Percentiles rank a stretch among this genome's conserved stretches.
phyloP scores from a whole-genome alignment of 257 asterid genomes.

The Ocimum tenuiflorum region DNA sequence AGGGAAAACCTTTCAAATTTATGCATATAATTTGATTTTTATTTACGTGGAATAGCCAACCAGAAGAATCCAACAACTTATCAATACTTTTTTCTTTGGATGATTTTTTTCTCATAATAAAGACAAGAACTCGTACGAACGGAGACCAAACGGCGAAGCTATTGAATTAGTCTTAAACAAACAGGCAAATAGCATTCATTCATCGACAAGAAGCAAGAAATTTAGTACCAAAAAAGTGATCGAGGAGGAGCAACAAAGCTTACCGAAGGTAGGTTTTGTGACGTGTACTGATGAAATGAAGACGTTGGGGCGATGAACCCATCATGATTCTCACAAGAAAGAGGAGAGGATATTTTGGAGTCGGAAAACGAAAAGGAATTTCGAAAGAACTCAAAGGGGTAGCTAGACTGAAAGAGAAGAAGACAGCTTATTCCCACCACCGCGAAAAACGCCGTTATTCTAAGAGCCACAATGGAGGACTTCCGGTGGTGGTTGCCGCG shows the following conservation, averaged over 20 bases:
- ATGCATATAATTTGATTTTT: too few relatives aligned
- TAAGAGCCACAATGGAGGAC: background rate
- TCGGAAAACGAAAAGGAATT: background rate
- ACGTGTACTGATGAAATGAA: background rate
- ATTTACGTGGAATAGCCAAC: too few relatives aligned
- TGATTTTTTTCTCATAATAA: too few relatives aligned
- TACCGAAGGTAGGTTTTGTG: background rate
- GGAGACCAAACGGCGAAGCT: too few relatives aligned
- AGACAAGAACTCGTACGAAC: too few relatives aligned
- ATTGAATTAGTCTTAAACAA: too few relatives aligned
- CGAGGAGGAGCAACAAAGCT: background rate
- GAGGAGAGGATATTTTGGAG: background rate
- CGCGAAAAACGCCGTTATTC: conserved; percentile 8
- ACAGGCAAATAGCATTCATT: too few relatives aligned
- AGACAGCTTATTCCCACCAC: conserved; percentile 15
- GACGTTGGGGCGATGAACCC: background rate
- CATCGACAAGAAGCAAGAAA: too few relatives aligned
- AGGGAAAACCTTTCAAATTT: too few relatives aligned
- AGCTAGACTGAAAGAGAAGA: conserved; percentile 12
- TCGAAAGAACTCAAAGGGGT: conserved; percentile 14
- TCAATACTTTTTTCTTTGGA: too few relatives aligned
- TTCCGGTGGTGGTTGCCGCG: conserved; percentile 8
- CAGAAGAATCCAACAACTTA: too few relatives aligned
- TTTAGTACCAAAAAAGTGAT: too few relatives aligned
- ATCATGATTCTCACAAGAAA: background rate